Evolutionary conservation across 148 eudicot genomes (phyloP), one percentile per base, ranked within the genome.

Genomic region (Vaccinium corymbosum): DNA sequence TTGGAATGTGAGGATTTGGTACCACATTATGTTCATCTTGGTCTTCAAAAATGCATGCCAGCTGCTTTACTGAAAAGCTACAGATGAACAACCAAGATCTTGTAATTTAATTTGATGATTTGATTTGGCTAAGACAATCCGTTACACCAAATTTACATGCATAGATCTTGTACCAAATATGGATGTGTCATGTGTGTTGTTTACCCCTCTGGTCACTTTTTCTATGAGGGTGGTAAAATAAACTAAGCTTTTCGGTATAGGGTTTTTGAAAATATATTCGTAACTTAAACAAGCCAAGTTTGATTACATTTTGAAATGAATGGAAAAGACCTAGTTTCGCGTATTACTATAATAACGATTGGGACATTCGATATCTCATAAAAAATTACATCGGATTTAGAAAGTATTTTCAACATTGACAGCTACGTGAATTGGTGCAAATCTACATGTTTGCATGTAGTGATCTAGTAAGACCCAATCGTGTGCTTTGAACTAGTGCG

Each of bases 51-150:
- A 59, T 57, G 72, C 72, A 38, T 35, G 52, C 72, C 82, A 59
- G 71, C 32, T 59, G 16, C 19, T 11, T 35, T 15, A 57, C 17
- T 59, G 82, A 80, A 38, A 42, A 80, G 72, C 42, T 38, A 80
- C 81, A 55, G 25, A 80, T 19, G 82, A 61, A 80, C 82, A 1
- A 80, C 64, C 82, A n/a, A 11, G 61, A 80, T 17, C 20, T 52
- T 17, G 0, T 42, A 5, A n/a, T 57, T 80, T 6, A 19, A 19
- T 15, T 78, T 12, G 14, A 19, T 55, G 46, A n/a, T n/a, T 0
- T 9, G 2, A 2, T 29, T 56, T 29, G 27, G 66, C 25, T 6
- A 11, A n/a, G 49, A 25, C 19, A 77, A 78, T 2, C 49, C 16
- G 49, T 55, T 55, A 8, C 71, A 59, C 52, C 70, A 32, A 80